Percentiles rank a stretch among this genome's conserved stretches.
Conservation (phyloP, 768 basidiomycete genomes). For the Russula griseocarnosa region DNA sequence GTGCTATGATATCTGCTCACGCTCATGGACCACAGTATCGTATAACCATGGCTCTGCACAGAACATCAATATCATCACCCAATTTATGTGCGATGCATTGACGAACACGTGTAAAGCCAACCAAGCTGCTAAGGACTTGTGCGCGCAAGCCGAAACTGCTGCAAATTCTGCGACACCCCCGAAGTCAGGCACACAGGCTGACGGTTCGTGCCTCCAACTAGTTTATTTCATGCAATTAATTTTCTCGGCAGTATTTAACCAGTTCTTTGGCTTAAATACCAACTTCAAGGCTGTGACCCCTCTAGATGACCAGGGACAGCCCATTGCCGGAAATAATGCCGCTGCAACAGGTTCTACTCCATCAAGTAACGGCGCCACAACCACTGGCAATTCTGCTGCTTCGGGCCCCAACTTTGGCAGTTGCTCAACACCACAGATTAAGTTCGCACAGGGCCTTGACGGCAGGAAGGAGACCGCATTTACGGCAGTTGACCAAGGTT, state of each 20-base stretch:
- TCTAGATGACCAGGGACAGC: constrained; percentile 45
- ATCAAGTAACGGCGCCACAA: constrained; percentile 27
- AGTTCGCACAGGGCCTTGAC: constrained; percentile 53
- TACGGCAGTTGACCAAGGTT: constrained; percentile 42
- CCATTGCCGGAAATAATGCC: constrained; percentile 5
- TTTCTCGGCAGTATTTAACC: constrained; percentile 47
- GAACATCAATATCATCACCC: constrained; percentile 45
- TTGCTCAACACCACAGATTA: constrained; percentile 54
- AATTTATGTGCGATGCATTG: constrained; percentile 50
- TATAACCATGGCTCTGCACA: constrained; percentile 25
- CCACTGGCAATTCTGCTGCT: background rate
- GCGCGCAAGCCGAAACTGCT: constrained; percentile 40
- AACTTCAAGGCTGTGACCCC: constrained; percentile 39
- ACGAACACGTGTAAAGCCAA: constrained; percentile 49
- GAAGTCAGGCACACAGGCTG: constrained; percentile 49
- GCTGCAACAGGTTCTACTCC: too few relatives aligned
- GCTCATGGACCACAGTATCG: constrained; percentile 2
- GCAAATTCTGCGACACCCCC: constrained; percentile 39
- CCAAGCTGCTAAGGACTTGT: constrained; percentile 44
- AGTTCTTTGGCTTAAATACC: constrained; percentile 50
- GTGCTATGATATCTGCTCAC: background rate
- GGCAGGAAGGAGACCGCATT: constrained; percentile 53
- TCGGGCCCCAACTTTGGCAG: constrained; percentile 44
- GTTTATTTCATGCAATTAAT: background rate
- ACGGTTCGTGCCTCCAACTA: constrained; percentile 30